A percentile compares a stretch with the other conserved stretches of the same genome.
Conservation (phyloP, 345 rosid genomes). For the Alliaria petiolata region DNA sequence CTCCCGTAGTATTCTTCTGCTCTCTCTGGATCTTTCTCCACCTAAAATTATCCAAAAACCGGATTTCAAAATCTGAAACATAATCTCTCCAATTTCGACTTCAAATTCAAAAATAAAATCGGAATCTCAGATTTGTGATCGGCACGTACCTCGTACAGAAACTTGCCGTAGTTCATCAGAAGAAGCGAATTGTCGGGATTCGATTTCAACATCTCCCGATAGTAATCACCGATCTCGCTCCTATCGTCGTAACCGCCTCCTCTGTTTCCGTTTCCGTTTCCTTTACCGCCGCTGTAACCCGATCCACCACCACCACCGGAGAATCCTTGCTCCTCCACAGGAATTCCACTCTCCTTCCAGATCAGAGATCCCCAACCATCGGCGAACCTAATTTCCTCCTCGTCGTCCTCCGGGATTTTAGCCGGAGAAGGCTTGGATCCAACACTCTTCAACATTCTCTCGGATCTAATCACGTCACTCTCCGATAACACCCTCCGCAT, state of each 20-base stretch:
- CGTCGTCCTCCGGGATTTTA: conserved; percentile 51
- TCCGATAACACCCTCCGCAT: conserved; percentile 56
- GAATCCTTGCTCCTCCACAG: conserved; percentile 40
- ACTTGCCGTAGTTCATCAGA: conserved; percentile 73
- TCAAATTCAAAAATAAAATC: neutral
- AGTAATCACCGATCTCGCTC: conserved; percentile 62
- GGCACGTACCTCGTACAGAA: conserved; percentile 57
- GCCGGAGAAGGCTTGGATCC: conserved; percentile 39
- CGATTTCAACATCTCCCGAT: conserved; percentile 55
- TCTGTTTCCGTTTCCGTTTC: conserved; percentile 21
- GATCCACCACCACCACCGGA: conserved; percentile 38
- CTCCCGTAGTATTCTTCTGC: conserved; percentile 80
- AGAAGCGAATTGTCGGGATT: conserved; percentile 63
- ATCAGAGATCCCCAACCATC: conserved; percentile 27
- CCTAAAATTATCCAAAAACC: neutral
- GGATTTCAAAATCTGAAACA: neutral
- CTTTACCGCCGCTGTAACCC: conserved; percentile 23
- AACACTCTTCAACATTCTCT: conserved; percentile 14
- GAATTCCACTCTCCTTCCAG: conserved; percentile 37
- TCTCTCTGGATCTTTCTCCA: conserved; percentile 56
- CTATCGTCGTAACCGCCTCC: conserved; percentile 26
- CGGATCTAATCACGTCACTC: conserved; percentile 41
- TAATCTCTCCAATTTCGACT: neutral
- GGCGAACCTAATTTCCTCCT: neutral
- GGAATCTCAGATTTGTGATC: neutral